A percentile compares a stretch with the other conserved stretches of the same genome.
Evolutionary conservation across 768 basidiomycete species (phyloP).

Genomic region (Zangia roseola): DNA sequence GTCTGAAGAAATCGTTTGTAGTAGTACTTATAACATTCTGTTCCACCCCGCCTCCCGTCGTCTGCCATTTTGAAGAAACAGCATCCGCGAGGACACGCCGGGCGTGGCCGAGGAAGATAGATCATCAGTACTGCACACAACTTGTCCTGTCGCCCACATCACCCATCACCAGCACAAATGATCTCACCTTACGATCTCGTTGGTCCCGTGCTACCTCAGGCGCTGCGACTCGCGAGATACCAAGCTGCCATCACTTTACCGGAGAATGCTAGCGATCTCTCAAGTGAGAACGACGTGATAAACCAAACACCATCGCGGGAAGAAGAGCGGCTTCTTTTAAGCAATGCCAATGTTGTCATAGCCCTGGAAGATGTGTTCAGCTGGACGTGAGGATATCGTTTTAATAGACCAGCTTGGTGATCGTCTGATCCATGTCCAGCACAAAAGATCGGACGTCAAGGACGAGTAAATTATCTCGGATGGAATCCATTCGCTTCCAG

Average conservation of each 20-base stretch:
- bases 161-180: no score
- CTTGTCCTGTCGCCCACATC: no score
- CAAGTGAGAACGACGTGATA: slow-evolving; percentile 12
- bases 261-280: no score
- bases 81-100: no score
- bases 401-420: not conserved
- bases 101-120: no score
- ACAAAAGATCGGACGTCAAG: slow-evolving; percentile 11
- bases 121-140: no score
- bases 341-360: slow-evolving; percentile 9
- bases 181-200: no score
- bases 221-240: not conserved
- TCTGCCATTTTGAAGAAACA: no score
- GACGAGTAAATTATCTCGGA: slow-evolving; percentile 8
- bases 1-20: no score
- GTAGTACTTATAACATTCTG: no score
- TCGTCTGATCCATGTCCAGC: not conserved
- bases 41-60: no score
- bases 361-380: slow-evolving; percentile 19
- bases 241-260: not conserved
- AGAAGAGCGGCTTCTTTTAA: slow-evolving; percentile 12
- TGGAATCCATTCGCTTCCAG: slow-evolving; percentile 16
- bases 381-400: slow-evolving; percentile 8
- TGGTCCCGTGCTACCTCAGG: slow-evolving; percentile 1
- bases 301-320: slow-evolving; percentile 13